Evolutionary conservation across 169 alveolate genomes (phyloP), one percentile per base, ranked within the genome.

Genomic region (Eimeria necatrix): DNA sequence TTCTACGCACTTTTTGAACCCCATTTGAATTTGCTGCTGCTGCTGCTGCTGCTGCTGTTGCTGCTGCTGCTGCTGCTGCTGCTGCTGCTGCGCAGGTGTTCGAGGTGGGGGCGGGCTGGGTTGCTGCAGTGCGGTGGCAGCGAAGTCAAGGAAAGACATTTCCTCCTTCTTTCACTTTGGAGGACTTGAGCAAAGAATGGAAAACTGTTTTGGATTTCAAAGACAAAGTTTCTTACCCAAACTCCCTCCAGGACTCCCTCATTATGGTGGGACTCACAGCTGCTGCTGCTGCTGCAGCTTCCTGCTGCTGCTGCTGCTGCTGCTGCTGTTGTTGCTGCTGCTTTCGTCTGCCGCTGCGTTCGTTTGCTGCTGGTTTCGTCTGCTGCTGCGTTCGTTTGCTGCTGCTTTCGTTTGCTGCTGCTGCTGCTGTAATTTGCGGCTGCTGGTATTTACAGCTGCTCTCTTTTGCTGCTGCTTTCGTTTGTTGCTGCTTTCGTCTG

Each of bases 21-120:
- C 20, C 20, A 56, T 9, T n/a, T 6, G 12, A 3, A 53, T 85
- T 85, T 41, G 5, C 53, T 10, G 14, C n/a, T 83, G 51, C 20
- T 4, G 14, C 49, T 32, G 3, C 8, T 18, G 49, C 16, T n/a
- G 12, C 1, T 7, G 16, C 61, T 0, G n/a, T 76, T 49, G 20
- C n/a, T 56, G 89, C 89, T 80, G 64, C 20, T 4, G 74, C 74
- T 61, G 74, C 24, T 61, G 14, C 68, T 20, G 88, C 24, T 24
- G n/a, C 14, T 49, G 68, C 20, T 12, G 4, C 22, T 20, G 24
- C 46, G 16, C 97, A 95, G 68, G 95, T 97, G 4, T 96, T 93
- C 93, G 98, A 97, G 78, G 97, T 97, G 70, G 98, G 98, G 4
- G 99, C 98, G 46, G 99, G 98, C 24, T 97, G 95, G 95, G 96